A percentile compares a stretch with the other conserved stretches of the same genome.
phyloP scores from a whole-genome alignment of 2,329 filamentous ascomycete species.

The Amphichorda felina region DNA sequence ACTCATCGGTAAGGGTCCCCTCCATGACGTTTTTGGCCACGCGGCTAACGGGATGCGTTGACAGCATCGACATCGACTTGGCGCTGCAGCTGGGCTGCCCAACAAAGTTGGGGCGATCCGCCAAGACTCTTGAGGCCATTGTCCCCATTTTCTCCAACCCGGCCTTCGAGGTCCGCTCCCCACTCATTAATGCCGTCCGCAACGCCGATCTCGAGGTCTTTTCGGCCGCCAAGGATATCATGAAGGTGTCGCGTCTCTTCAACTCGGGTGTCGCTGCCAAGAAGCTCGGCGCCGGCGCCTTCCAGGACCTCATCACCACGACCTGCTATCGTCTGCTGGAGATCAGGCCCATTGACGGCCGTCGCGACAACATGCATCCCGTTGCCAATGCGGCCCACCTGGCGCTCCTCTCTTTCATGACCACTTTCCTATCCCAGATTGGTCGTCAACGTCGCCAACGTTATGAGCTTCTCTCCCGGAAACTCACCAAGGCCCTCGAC shows the following conservation, averaged over 20 bases:
- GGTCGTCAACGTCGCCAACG: constrained; percentile 4
- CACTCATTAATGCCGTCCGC: constrained; percentile 4
- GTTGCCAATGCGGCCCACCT: constrained; percentile 11
- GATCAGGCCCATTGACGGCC: constrained; percentile 5
- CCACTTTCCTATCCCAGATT: constrained; percentile 8
- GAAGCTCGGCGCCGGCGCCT: constrained; percentile 9
- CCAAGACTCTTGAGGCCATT: constrained; percentile 3
- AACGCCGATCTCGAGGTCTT: constrained; percentile 3
- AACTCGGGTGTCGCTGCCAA: constrained; percentile 2
- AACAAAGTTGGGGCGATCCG: background rate
- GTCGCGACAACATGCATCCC: constrained; percentile 1
- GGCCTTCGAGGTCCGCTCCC: constrained; percentile 3
- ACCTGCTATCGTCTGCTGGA: constrained; percentile 13
- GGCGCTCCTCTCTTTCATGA: constrained; percentile 13
- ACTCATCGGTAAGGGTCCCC: constrained; percentile 2
- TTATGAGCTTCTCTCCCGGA: constrained; percentile 4
- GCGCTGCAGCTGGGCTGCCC: constrained; percentile 3
- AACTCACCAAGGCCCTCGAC: constrained; percentile 5
- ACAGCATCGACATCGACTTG: constrained; percentile 6
- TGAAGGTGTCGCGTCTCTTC: constrained; percentile 4
- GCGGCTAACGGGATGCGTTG: background rate
- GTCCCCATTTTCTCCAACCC: constrained; percentile 4
- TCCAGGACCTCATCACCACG: constrained; percentile 12
- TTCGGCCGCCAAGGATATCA: background rate
- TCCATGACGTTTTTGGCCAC: background rate